A percentile compares a stretch with the other conserved stretches of the same genome.
These are phyloP conservation scores for Zasmidium cellare DNA, from an alignment of 2,329 filamentous ascomycete genomes.

Conservation along the genomic window DNA sequence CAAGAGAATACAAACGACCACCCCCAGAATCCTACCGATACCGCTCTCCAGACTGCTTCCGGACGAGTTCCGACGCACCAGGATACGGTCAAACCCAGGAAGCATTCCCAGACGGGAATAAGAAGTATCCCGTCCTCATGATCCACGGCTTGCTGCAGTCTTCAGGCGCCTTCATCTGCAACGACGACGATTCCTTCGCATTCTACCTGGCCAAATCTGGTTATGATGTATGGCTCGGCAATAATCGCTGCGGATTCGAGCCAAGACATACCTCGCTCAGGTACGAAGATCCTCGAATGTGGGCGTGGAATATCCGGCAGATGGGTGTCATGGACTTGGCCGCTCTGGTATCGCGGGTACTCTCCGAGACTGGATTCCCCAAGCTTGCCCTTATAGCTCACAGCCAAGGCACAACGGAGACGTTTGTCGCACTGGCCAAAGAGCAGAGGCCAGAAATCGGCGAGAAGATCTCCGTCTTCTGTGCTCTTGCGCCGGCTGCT, in stretches of 20 bases:
- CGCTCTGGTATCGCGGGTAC: conserved; percentile 75
- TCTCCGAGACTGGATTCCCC: conserved; percentile 77
- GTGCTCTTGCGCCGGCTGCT: conserved; percentile 83
- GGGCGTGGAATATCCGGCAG: conserved; percentile 93
- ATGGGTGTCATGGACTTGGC: conserved; percentile 90
- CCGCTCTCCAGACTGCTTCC: conserved; percentile 64
- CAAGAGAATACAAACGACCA: conserved; percentile 63
- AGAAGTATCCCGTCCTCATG: conserved; percentile 79
- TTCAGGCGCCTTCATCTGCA: conserved; percentile 83
- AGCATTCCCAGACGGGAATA: conserved; percentile 37
- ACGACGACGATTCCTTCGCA: conserved; percentile 84
- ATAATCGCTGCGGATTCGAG: conserved; percentile 84
- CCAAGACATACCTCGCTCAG: conserved; percentile 73
- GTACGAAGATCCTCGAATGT: conserved; percentile 83
- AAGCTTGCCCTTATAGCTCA: conserved; percentile 84
- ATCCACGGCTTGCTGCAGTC: conserved; percentile 89
- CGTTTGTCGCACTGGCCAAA: conserved; percentile 83
- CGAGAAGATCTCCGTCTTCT: conserved; percentile 82
- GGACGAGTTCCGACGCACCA: conserved; percentile 21
- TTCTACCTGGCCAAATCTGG: conserved; percentile 91
- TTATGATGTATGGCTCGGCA: conserved; percentile 94
- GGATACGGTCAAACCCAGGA: conserved; percentile 36
- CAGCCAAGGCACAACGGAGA: conserved; percentile 87
- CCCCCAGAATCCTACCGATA: conserved; percentile 51
- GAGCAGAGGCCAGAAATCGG: conserved; percentile 85